These are phyloP conservation scores for Microbotryum intermedium DNA, from an alignment of 1,284 basidiomycete genomes.

Conservation along the genomic window DNA sequence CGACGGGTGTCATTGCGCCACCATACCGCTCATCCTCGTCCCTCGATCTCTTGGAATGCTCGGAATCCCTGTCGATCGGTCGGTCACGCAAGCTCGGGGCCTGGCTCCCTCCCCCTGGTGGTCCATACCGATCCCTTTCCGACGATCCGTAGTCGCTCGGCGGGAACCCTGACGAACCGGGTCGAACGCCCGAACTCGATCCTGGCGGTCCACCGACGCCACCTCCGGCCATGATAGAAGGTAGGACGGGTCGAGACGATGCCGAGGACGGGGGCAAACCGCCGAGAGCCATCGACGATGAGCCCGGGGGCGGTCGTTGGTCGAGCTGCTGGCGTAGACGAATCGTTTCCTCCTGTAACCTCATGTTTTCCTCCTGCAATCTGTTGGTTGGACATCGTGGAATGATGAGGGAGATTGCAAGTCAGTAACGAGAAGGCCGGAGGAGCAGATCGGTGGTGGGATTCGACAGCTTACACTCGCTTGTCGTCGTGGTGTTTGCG, in stretches of 20 bases:
- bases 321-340: slow-evolving; percentile 59
- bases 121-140: no score
- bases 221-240: not conserved
- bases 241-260: slow-evolving; percentile 30
- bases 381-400: not conserved
- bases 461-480: slow-evolving; percentile 44
- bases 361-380: slow-evolving; percentile 25
- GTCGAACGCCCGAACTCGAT: no score
- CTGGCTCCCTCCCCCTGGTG: no score
- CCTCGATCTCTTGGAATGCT: no score
- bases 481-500: slow-evolving; percentile 61
- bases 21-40: no score
- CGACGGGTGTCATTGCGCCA: no score
- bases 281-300: slow-evolving; percentile 19
- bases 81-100: no score
- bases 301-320: slow-evolving; percentile 29
- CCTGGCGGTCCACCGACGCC: no score
- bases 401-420: not conserved
- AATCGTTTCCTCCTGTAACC: slow-evolving; percentile 53
- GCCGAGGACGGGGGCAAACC: slow-evolving; percentile 32
- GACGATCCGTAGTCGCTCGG: no score
- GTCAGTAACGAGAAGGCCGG: not conserved
- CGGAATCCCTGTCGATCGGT: no score
- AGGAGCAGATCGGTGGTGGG: not conserved
- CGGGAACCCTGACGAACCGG: no score